Percentiles rank a stretch among this genome's conserved stretches.
phyloP scores from a whole-genome alignment of 1,284 basidiomycete genomes.

The Fomitopsis schrenkii region DNA sequence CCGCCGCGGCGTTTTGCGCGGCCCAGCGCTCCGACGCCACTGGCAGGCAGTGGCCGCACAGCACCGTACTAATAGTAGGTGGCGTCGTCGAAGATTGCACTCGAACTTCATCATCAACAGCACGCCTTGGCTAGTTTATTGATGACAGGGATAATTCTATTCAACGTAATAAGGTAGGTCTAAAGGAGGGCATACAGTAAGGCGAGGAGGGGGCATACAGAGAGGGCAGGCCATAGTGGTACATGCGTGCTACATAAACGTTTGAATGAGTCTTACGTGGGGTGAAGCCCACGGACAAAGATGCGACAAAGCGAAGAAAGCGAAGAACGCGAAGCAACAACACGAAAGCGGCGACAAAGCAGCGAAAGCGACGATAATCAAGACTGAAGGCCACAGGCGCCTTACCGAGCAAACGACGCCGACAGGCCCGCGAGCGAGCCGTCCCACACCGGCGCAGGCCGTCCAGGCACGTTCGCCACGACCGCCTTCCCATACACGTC shows the following conservation, averaged over 20 bases:
- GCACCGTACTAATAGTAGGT: too few relatives aligned
- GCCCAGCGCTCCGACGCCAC: too few relatives aligned
- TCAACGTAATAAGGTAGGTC: not conserved
- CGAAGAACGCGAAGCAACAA: not conserved
- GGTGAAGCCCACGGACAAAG: not conserved
- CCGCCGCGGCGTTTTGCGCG: too few relatives aligned
- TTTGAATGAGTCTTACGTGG: not conserved
- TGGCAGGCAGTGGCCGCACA: too few relatives aligned
- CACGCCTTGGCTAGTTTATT: not conserved
- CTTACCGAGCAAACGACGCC: too few relatives aligned
- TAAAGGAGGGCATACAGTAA: not conserved
- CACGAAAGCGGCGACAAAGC: not conserved
- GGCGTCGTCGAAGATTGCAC: too few relatives aligned
- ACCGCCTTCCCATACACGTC: slow-evolving; percentile 27
- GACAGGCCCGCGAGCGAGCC: not conserved
- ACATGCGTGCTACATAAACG: not conserved
- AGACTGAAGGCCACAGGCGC: too few relatives aligned
- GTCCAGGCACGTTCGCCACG: not conserved
- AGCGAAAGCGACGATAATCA: too few relatives aligned
- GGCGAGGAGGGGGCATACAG: not conserved
- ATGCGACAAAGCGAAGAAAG: not conserved
- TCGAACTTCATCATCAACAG: too few relatives aligned
- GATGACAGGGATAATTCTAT: not conserved
- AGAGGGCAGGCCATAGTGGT: not conserved
- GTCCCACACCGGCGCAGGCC: not conserved